These are phyloP conservation scores for Phytophthora chlamydospora DNA, from an alignment of 352 stramenopile species.

Conservation along the genomic window DNA sequence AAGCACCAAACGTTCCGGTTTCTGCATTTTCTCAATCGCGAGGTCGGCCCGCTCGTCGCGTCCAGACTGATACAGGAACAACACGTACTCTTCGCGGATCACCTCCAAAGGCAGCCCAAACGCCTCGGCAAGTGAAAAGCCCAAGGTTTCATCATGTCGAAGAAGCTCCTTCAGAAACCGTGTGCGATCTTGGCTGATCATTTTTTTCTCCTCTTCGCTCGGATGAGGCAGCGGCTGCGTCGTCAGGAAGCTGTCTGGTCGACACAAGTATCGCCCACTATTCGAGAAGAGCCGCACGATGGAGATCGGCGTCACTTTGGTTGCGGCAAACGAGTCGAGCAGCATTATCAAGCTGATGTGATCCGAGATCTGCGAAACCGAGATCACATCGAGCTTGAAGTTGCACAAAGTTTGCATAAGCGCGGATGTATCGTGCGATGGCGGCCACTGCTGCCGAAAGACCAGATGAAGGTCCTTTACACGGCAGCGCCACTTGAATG, in stretches of 20 bases:
- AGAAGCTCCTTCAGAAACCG: conserved; percentile 78
- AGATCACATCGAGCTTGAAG: conserved; percentile 53
- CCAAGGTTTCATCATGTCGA: conserved; percentile 64
- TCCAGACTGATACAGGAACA: conserved; percentile 83
- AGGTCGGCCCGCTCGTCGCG: conserved; percentile 72
- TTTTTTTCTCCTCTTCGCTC: conserved; percentile 30
- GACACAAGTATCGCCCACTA: conserved; percentile 58
- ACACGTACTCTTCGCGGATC: conserved; percentile 79
- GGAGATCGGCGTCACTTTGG: conserved; percentile 69
- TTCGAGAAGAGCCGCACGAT: conserved; percentile 68
- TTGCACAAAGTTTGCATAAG: conserved; percentile 53
- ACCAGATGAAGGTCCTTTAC: conserved; percentile 53
- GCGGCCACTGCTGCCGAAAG: conserved; percentile 66
- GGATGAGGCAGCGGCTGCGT: conserved; percentile 7
- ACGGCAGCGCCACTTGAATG: conserved; percentile 49
- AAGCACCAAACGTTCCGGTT: conserved; percentile 60
- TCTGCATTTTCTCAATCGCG: conserved; percentile 76
- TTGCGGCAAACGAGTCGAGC: conserved; percentile 82
- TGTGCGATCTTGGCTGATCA: conserved; percentile 56
- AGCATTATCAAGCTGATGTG: conserved; percentile 82
- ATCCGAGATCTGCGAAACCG: conserved; percentile 47
- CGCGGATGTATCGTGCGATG: conserved; percentile 48
- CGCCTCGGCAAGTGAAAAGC: conserved; percentile 71
- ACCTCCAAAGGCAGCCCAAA: conserved; percentile 75
- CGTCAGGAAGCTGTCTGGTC: conserved; percentile 59